Percentiles rank a stretch among this genome's conserved stretches.
These are phyloP conservation scores for Solanum rostratum DNA, from an alignment of 257 asterid genomes.

Conservation along the genomic window DNA sequence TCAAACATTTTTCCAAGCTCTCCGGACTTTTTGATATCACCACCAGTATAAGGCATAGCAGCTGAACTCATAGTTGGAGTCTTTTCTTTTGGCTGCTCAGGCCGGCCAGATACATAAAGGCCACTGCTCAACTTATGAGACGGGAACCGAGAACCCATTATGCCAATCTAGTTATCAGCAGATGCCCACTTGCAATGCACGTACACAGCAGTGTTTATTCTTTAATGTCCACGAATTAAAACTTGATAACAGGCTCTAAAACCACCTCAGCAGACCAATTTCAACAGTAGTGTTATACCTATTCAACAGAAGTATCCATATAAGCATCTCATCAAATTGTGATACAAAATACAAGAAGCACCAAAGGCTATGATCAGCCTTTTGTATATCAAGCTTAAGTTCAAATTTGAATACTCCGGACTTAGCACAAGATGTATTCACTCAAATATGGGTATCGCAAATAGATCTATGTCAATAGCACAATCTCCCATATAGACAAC, in stretches of 20 bases:
- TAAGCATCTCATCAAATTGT: neutral
- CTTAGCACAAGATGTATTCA: neutral
- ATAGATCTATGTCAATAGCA: neutral
- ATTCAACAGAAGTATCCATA: neutral
- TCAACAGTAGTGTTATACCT: neutral
- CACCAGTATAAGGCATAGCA: conserved; percentile 91
- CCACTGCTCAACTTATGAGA: conserved; percentile 92
- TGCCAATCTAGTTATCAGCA: neutral
- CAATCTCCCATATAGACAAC: neutral
- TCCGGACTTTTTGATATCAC: conserved; percentile 86
- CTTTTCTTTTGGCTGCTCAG: conserved; percentile 84
- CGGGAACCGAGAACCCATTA: conserved; percentile 88
- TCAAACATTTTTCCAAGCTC: conserved; percentile 95
- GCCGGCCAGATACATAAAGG: conserved; percentile 81
- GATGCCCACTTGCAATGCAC: neutral
- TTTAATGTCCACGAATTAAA: neutral
- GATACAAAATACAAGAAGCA: neutral
- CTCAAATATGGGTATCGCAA: neutral
- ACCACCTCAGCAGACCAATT: neutral
- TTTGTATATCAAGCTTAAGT: neutral
- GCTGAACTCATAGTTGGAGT: conserved; percentile 68
- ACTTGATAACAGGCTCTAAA: neutral
- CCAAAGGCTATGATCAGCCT: neutral
- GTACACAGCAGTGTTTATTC: neutral
- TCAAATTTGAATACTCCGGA: neutral